Evolutionary conservation across 441 rosid genomes (phyloP).

Genomic region (Gossypium aridum): DNA sequence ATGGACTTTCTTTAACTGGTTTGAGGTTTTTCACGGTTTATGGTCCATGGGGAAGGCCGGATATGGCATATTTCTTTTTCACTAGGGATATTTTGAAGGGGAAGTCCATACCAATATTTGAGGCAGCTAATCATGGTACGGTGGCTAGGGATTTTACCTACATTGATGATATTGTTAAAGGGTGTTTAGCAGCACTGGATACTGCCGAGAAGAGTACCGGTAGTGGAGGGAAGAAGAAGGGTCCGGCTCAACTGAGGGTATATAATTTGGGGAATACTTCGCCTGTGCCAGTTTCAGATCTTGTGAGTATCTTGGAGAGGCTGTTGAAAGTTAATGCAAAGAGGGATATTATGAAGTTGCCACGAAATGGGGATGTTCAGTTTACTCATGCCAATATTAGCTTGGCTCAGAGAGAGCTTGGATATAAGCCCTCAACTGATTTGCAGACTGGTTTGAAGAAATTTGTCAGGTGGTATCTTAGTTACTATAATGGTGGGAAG

Average conservation of each 20-base stretch:
- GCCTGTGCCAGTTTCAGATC: slow-evolving; percentile 83
- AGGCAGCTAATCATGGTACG: slow-evolving; percentile 62
- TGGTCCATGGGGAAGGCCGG: slow-evolving; percentile 99
- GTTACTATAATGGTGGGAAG: slow-evolving; percentile 61
- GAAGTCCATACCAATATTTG: slow-evolving; percentile 73
- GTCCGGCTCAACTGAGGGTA: slow-evolving; percentile 85
- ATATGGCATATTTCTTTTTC: slow-evolving; percentile 99
- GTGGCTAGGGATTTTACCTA: slow-evolving; percentile 97
- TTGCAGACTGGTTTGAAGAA: slow-evolving; percentile 90
- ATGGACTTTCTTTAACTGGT: slow-evolving; percentile 91
- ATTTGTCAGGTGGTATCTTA: slow-evolving; percentile 83
- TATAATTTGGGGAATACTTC: slow-evolving; percentile 94
- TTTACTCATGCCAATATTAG: slow-evolving; percentile 97
- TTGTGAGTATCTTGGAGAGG: slow-evolving; percentile 77
- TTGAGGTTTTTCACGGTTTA: slow-evolving; percentile 92
- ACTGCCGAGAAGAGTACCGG: slow-evolving; percentile 97
- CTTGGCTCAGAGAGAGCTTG: slow-evolving; percentile 68
- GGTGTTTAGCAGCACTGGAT: slow-evolving; percentile 81
- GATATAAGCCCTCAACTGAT: slow-evolving; percentile 89
- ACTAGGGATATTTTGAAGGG: slow-evolving; percentile 83
- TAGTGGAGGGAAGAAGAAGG: slow-evolving; percentile 86
- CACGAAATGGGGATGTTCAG: slow-evolving; percentile 88
- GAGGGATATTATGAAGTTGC: slow-evolving; percentile 72
- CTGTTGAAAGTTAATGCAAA: slow-evolving; percentile 82
- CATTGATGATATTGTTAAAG: slow-evolving; percentile 94